Evolutionary conservation across 202 grass and related monocot genomes (phyloP).

Genomic region (Eragrostis tef): DNA sequence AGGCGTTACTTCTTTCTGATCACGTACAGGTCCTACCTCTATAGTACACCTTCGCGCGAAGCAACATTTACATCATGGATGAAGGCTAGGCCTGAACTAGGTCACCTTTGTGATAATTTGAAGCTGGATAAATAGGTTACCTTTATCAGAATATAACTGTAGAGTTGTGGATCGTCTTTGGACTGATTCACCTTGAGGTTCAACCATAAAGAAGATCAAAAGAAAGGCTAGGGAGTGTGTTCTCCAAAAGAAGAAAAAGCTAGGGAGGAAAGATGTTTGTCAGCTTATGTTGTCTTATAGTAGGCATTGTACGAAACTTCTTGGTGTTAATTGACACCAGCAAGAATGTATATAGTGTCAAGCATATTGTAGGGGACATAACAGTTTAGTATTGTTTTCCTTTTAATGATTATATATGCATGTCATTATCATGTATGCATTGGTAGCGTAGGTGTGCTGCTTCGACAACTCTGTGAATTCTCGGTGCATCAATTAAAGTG

Average conservation of each 20-base stretch:
- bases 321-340: slow-evolving; percentile 37
- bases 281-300: slow-evolving; percentile 21
- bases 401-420: not conserved
- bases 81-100: slow-evolving; percentile 86
- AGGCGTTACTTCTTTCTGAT: slow-evolving; percentile 97
- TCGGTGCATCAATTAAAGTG: no score
- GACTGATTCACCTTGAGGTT: slow-evolving; percentile 16
- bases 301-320: slow-evolving; percentile 42
- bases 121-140: slow-evolving; percentile 74
- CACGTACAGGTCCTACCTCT: slow-evolving; percentile 89
- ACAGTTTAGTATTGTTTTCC: not conserved
- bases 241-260: not conserved
- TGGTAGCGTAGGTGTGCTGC: not conserved
- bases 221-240: not conserved
- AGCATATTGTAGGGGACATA: slow-evolving; percentile 41
- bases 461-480: not conserved
- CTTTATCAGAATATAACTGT: slow-evolving; percentile 30
- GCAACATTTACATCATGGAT: slow-evolving; percentile 82
- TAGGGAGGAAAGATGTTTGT: not conserved
- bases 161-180: slow-evolving; percentile 3
- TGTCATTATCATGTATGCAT: slow-evolving; percentile 13
- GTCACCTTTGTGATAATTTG: slow-evolving; percentile 92
- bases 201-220: slow-evolving; percentile 10
- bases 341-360: slow-evolving; percentile 55
- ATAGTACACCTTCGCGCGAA: slow-evolving; percentile 60